Evolutionary conservation across 805 yeast genomes (phyloP).

Genomic region (Lipomyces chichibuensis): DNA sequence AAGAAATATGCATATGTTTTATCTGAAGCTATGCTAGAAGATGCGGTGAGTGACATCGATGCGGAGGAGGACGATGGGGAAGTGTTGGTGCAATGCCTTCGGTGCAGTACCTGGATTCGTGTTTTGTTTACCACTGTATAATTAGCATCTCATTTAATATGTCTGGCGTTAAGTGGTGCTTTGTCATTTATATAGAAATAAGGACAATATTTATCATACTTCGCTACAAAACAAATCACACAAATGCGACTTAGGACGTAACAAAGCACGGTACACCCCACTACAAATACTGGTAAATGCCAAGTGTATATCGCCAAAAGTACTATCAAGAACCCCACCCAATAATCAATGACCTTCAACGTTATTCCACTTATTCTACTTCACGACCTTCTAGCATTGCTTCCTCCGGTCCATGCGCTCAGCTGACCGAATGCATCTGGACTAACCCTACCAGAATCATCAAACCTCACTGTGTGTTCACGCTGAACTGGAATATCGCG

Average conservation of each 20-base stretch:
- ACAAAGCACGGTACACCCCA: neutral
- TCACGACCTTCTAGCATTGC: slow-evolving; percentile 10
- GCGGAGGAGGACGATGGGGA: slow-evolving; percentile 52
- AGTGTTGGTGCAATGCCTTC: slow-evolving; percentile 74
- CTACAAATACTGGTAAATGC: neutral
- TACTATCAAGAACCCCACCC: slow-evolving; percentile 4
- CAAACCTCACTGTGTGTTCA: slow-evolving; percentile 8
- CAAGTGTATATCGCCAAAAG: too few species aligned
- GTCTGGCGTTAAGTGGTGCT: neutral
- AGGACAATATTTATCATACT: neutral
- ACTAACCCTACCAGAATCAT: slow-evolving; percentile 29
- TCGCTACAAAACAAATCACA: neutral
- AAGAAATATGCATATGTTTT: slow-evolving; percentile 61
- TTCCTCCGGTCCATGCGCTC: slow-evolving; percentile 29
- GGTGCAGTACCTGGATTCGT: slow-evolving; percentile 85
- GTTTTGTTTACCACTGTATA: slow-evolving; percentile 56
- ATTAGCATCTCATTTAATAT: slow-evolving; percentile 5
- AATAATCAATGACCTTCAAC: neutral
- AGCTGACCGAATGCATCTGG: slow-evolving; percentile 39
- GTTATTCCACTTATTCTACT: neutral
- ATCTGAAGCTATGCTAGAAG: slow-evolving; percentile 62
- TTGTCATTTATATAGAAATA: neutral
- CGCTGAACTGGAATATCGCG: slow-evolving; percentile 9
- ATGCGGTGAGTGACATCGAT: slow-evolving; percentile 38
- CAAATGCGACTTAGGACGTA: neutral